Percentiles rank a stretch among this genome's conserved stretches.
These are phyloP conservation scores for Teunomyces lycoperdinae DNA, from an alignment of 805 yeast genomes.

Conservation along the genomic window DNA sequence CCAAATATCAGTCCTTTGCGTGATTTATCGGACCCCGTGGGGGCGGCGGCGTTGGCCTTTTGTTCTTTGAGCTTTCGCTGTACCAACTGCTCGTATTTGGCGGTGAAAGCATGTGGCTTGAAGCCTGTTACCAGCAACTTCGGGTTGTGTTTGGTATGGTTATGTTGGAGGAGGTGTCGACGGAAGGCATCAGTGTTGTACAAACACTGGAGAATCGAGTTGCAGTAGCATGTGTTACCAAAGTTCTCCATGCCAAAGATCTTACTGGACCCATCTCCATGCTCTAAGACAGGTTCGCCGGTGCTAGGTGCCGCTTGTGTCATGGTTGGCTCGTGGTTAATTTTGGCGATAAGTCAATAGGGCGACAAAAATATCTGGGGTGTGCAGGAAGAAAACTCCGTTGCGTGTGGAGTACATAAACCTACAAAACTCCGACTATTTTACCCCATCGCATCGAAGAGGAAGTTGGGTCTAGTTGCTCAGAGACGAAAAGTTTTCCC, in stretches of 20 bases:
- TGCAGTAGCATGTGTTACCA: constrained; percentile 93
- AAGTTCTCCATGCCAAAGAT: constrained; percentile 81
- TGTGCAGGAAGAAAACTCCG: background rate
- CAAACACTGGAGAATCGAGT: constrained; percentile 85
- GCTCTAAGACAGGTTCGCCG: background rate
- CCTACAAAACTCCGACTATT: too few species aligned
- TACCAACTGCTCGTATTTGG: constrained; percentile 39
- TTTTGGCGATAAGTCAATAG: background rate
- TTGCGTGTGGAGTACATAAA: background rate
- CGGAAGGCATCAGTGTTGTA: constrained; percentile 75
- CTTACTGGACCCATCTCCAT: constrained; percentile 67
- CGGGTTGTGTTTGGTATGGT: constrained; percentile 28
- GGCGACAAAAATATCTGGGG: background rate
- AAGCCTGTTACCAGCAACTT: constrained; percentile 28
- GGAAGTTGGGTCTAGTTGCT: too few species aligned
- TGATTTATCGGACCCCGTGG: constrained; percentile 16
- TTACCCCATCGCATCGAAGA: too few species aligned
- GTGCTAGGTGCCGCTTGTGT: background rate
- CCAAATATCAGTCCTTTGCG: constrained; percentile 41
- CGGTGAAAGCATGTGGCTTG: constrained; percentile 33
- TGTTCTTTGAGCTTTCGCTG: constrained; percentile 34
- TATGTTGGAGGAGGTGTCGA: constrained; percentile 38
- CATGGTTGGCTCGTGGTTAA: background rate
- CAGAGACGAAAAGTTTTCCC: too few species aligned
- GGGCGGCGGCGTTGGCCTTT: constrained; percentile 1